Evolutionary conservation across 805 yeast genomes (phyloP).

Genomic region (Suhomyces sp.): DNA sequence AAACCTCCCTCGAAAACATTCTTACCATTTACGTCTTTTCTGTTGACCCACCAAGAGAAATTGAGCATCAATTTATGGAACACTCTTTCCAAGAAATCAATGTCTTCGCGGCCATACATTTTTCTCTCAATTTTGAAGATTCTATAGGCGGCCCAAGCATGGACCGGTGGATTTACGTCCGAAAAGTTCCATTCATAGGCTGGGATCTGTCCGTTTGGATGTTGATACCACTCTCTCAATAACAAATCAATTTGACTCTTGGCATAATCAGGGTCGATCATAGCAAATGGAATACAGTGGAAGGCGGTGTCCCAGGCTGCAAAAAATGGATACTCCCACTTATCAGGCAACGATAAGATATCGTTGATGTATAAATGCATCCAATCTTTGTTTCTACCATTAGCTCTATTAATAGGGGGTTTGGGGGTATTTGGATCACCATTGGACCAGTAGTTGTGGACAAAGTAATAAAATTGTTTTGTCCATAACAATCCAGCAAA

Average conservation of each 20-base stretch:
- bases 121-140: slow-evolving; percentile 84
- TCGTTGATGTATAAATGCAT: slow-evolving; percentile 84
- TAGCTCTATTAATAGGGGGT: slow-evolving; percentile 77
- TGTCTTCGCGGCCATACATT: slow-evolving; percentile 76
- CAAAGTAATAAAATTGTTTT: slow-evolving; percentile 84
- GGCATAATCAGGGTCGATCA: slow-evolving; percentile 91
- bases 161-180: slow-evolving; percentile 97
- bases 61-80: slow-evolving; percentile 86
- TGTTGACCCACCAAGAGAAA: slow-evolving; percentile 97
- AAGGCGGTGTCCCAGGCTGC: slow-evolving; percentile 98
- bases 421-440: slow-evolving; percentile 79
- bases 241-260: slow-evolving; percentile 81
- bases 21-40: slow-evolving; percentile 82
- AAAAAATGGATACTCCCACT: slow-evolving; percentile 94
- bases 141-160: slow-evolving; percentile 92
- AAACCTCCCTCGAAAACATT: slow-evolving; percentile 94
- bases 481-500: slow-evolving; percentile 94
- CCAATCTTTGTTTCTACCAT: slow-evolving; percentile 89
- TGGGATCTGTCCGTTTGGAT: slow-evolving; percentile 96
- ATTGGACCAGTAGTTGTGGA: slow-evolving; percentile 79
- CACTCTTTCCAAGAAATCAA: slow-evolving; percentile 82
- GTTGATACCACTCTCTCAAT: slow-evolving; percentile 96
- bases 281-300: slow-evolving; percentile 89
- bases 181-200: slow-evolving; percentile 96
- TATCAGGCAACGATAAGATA: slow-evolving; percentile 85